phyloP scores from a whole-genome alignment of 1,284 basidiomycete species.

The Porogramme epimiltina region DNA sequence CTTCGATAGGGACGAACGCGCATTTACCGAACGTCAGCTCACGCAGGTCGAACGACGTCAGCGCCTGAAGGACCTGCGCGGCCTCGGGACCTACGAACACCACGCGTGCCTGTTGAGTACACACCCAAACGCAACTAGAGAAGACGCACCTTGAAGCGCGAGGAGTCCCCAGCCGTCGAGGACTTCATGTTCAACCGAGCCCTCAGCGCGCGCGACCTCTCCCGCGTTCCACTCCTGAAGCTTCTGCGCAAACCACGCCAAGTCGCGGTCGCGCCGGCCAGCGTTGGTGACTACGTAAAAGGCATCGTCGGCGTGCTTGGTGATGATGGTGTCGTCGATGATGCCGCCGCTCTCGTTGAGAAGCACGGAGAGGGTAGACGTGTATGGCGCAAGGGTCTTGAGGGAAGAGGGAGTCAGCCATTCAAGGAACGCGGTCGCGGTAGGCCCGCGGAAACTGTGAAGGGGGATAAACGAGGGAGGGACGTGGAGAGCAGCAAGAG shows the following conservation, averaged over 20 bases:
- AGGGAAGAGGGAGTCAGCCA: constrained; percentile 86
- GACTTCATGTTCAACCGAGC: constrained; percentile 78
- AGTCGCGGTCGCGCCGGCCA: constrained; percentile 80
- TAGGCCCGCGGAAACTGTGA: constrained; percentile 72
- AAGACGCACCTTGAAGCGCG: constrained; percentile 78
- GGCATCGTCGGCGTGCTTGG: constrained; percentile 76
- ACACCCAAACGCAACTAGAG: neutral
- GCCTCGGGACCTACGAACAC: constrained; percentile 74
- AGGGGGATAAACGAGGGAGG: constrained; percentile 1
- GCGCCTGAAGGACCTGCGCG: constrained; percentile 72
- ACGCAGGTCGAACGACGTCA: constrained; percentile 76
- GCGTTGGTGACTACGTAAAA: constrained; percentile 99
- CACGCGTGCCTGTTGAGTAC: no score
- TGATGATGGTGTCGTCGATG: constrained; percentile 91
- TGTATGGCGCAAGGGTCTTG: constrained; percentile 64
- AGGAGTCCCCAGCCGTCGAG: constrained; percentile 88
- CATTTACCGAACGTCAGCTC: constrained; percentile 81
- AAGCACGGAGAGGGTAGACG: constrained; percentile 84
- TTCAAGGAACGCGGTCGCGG: constrained; percentile 79
- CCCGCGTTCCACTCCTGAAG: constrained; percentile 76
- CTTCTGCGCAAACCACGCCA: constrained; percentile 75
- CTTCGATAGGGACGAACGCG: constrained; percentile 75
- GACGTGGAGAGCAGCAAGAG: constrained; percentile 4
- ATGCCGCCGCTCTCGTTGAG: constrained; percentile 92
- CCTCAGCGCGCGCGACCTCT: constrained; percentile 46